These are phyloP conservation scores for Dryas integrifolia DNA, from an alignment of 331 rosid species.

Conservation along the genomic window DNA sequence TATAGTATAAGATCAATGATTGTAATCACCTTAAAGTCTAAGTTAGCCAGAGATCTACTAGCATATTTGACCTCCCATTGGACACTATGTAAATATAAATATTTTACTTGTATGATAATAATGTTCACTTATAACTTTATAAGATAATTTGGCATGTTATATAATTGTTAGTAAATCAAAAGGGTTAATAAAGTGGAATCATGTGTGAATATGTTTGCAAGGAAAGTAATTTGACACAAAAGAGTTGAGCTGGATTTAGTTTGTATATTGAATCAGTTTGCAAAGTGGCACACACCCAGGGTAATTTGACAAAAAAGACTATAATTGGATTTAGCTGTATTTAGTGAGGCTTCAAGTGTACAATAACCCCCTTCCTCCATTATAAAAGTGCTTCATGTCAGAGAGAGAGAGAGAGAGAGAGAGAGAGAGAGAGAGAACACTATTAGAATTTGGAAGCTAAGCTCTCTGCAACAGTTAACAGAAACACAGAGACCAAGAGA, in stretches of 20 bases:
- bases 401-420: background rate
- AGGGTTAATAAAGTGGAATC: no score
- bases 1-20: constrained; percentile 6
- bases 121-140: background rate
- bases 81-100: background rate
- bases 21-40: background rate
- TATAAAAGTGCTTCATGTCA: constrained; percentile 12
- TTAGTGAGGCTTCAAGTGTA: background rate
- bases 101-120: background rate
- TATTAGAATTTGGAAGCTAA: constrained; percentile 9
- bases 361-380: constrained; percentile 17
- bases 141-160: no score
- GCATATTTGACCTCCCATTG: background rate
- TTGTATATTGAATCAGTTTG: background rate
- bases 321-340: background rate
- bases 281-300: background rate
- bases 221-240: background rate
- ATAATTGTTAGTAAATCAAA: no score
- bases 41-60: background rate
- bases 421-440: background rate
- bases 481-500: constrained; percentile 6
- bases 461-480: constrained; percentile 8
- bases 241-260: background rate
- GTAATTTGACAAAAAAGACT: background rate
- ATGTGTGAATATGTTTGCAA: no score